Conservation (phyloP, 192 early-diverging fungal genomes). For the Coemansia umbellata region DNA sequence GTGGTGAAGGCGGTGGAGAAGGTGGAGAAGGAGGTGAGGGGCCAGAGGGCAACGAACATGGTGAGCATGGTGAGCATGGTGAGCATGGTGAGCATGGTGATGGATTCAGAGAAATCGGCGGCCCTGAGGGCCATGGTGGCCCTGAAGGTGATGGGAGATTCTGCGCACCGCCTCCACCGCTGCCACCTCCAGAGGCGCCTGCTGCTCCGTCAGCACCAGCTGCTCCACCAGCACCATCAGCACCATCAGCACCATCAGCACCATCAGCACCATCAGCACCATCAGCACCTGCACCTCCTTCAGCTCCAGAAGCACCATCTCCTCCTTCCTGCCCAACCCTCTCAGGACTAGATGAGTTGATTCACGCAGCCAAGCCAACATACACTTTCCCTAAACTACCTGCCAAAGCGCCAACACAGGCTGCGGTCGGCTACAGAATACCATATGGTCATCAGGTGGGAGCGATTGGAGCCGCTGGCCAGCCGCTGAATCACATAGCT, state of each 20-base stretch:
- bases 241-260: background rate
- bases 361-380: background rate
- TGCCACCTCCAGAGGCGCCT: background rate
- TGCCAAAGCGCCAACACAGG: background rate
- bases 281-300: background rate
- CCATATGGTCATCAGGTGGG: no score
- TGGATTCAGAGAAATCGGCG: slow-evolving; percentile 1
- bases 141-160: slow-evolving; percentile 4
- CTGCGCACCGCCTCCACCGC: slow-evolving; percentile 12
- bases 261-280: background rate
- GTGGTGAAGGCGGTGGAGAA: slow-evolving; percentile 7
- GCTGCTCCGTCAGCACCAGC: background rate
- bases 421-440: no score
- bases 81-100: slow-evolving; percentile 12
- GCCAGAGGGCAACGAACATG: slow-evolving; percentile 9
- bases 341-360: background rate
- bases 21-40: slow-evolving; percentile 7
- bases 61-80: slow-evolving; percentile 9
- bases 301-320: background rate
- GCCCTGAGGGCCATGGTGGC: slow-evolving; percentile 3
- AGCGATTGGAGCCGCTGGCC: background rate
- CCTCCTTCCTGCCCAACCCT: slow-evolving; percentile 1
- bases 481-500: slow-evolving; percentile 3
- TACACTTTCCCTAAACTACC: background rate
- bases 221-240: background rate